Evolutionary conservation across 2,329 filamentous ascomycete species (phyloP), one percentile per base, ranked within the genome.

Genomic region (Aspergillus ibericus): DNA sequence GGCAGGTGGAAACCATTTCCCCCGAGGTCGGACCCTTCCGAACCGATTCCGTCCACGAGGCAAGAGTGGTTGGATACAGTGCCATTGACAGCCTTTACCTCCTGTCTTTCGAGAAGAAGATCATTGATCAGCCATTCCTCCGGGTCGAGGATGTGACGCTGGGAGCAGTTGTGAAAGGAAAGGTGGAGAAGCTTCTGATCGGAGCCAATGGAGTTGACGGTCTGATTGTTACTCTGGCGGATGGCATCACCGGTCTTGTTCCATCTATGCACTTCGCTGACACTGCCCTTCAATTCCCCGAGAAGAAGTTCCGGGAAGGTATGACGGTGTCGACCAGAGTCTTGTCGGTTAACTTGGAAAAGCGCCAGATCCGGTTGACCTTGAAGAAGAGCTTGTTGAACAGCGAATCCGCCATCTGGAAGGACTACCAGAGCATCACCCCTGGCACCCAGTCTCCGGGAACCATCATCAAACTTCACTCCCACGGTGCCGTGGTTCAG

Each of bases 351-450:
- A 86, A 97, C 68, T 76, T 85, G 1, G 82, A 85, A 52, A 93
- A 89, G 77, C 87, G 88, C 59, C 89, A 92, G 70, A 83, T 98
- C 64, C 88, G 90, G 32, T 82, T 99, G 63, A 98, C 95, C 0
- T 75, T 99, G 66, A 99, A 98, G 81, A 99, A 98, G 80, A 91
- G 91, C 1, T 81, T 99, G 16, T 86, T 99, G 65, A 96, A 97
- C 76, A 95, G 91, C 0, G 93, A 97, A 56, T 84, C 87, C 0
- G 80, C 87, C n/a, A 83, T 91, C 9, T 89, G 96, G 81, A 86
- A 89, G 64, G 85, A 87, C 13, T 96, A 92, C 69, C 83, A 87
- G n/a, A 84, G 88, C 47, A 85, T 96, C 20, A 78, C 82, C 12
- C 82, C 89, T 55, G 92, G 92, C 10, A 85, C 88, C 73, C 90